A percentile compares a stretch with the other conserved stretches of the same genome.
These are phyloP conservation scores for Plasmodium berghei DNA, from an alignment of 169 alveolate genomes.

Conservation along the genomic window DNA sequence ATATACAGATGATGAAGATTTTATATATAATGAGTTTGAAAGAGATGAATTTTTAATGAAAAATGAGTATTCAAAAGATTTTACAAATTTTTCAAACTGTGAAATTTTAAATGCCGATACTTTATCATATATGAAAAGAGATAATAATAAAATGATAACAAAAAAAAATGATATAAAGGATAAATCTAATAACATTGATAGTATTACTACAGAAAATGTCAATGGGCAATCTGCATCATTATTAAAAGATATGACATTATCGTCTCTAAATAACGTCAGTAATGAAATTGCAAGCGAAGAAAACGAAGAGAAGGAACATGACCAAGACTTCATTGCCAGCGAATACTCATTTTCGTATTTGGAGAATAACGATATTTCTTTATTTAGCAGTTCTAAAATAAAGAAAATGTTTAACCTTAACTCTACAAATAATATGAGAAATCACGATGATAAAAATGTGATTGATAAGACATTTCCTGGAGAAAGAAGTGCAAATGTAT, in stretches of 20 bases:
- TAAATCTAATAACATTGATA: too few species aligned
- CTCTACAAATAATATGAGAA: slow-evolving; percentile 6
- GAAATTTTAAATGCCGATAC: slow-evolving; percentile 23
- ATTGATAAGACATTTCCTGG: not conserved
- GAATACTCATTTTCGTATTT: slow-evolving; percentile 50
- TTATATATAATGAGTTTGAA: not conserved
- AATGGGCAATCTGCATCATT: slow-evolving; percentile 15
- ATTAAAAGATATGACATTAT: slow-evolving; percentile 10
- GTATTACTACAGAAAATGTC: not conserved
- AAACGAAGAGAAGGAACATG: not conserved
- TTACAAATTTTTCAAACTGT: slow-evolving; percentile 23
- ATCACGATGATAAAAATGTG: not conserved
- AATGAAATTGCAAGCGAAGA: too few species aligned
- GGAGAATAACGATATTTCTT: slow-evolving; percentile 57
- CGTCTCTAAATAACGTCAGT: slow-evolving; percentile 11
- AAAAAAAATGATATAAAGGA: not conserved
- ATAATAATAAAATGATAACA: not conserved
- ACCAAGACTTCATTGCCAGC: slow-evolving; percentile 11
- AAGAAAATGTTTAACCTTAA: slow-evolving; percentile 55
- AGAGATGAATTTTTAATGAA: not conserved
- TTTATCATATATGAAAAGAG: slow-evolving; percentile 19
- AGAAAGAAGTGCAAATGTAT: not conserved
- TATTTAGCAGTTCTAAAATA: slow-evolving; percentile 40
- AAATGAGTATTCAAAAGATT: not conserved
- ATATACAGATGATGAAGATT: not conserved